These are phyloP conservation scores for Botrytis sinoallii DNA, from an alignment of 2,329 filamentous ascomycete species.

Conservation along the genomic window DNA sequence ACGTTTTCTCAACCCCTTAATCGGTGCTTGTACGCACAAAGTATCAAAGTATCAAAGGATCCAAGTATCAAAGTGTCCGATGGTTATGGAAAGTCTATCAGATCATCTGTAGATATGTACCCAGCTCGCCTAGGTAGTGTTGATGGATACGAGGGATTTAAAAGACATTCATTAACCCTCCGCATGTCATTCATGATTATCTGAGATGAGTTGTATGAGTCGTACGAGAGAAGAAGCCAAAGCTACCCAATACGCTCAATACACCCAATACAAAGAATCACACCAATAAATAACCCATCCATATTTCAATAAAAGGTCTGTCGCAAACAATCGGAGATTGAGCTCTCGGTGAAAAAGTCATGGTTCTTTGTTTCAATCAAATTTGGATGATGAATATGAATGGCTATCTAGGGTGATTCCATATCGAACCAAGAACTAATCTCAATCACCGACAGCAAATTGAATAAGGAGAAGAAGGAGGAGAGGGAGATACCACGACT, in stretches of 20 bases:
- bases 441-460: background rate
- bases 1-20: background rate
- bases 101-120: background rate
- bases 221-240: background rate
- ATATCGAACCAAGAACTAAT: background rate
- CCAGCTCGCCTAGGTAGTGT: too few relatives aligned
- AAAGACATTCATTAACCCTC: background rate
- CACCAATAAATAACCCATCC: background rate
- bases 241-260: background rate
- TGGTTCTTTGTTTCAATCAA: slow-evolving; percentile 11
- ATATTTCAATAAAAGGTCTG: background rate
- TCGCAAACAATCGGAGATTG: slow-evolving; percentile 11
- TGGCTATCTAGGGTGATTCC: background rate
- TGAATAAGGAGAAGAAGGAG: background rate
- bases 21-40: background rate
- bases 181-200: background rate
- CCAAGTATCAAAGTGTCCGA: background rate
- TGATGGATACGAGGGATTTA: background rate
- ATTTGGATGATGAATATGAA: background rate
- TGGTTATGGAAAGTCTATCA: background rate
- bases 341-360: background rate
- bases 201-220: background rate
- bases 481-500: background rate
- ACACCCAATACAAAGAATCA: background rate
- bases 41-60: background rate